phyloP scores from a whole-genome alignment of 257 asterid genomes.

The Solanum commersonii region DNA sequence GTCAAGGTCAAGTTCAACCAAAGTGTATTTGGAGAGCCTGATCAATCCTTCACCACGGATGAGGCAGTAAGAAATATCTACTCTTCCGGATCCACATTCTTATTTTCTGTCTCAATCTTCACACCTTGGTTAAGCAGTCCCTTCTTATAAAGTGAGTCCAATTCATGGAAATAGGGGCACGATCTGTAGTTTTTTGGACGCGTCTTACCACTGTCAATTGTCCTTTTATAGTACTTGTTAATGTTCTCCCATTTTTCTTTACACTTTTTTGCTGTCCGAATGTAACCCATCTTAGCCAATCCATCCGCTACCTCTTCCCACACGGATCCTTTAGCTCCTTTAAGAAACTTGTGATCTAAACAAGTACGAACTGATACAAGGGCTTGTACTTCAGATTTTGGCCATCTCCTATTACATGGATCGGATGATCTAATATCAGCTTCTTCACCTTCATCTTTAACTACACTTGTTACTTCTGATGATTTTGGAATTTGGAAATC shows the following conservation, averaged over 20 bases:
- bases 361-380: constrained; percentile 5
- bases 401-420: constrained; percentile 17
- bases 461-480: neutral
- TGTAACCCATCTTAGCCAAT: constrained; percentile 13
- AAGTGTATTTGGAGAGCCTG: neutral
- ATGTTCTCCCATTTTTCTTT: constrained; percentile 16
- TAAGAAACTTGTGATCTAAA: constrained; percentile 11
- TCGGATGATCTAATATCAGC: too few relatives aligned
- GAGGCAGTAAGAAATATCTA: neutral
- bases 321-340: constrained; percentile 9
- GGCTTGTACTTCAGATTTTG: constrained; percentile 16
- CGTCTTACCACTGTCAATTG: constrained; percentile 1
- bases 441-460: constrained; percentile 5
- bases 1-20: neutral
- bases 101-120: neutral
- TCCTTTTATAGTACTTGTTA: constrained; percentile 13
- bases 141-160: constrained; percentile 9
- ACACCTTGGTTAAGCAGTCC: neutral
- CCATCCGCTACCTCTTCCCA: constrained; percentile 21
- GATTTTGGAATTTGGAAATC: neutral
- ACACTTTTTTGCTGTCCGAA: constrained; percentile 18
- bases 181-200: neutral
- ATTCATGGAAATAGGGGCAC: constrained; percentile 8
- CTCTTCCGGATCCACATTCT: neutral
- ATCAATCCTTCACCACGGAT: neutral